phyloP scores from a whole-genome alignment of 331 rosid species.

The Phaseolus coccineus region DNA sequence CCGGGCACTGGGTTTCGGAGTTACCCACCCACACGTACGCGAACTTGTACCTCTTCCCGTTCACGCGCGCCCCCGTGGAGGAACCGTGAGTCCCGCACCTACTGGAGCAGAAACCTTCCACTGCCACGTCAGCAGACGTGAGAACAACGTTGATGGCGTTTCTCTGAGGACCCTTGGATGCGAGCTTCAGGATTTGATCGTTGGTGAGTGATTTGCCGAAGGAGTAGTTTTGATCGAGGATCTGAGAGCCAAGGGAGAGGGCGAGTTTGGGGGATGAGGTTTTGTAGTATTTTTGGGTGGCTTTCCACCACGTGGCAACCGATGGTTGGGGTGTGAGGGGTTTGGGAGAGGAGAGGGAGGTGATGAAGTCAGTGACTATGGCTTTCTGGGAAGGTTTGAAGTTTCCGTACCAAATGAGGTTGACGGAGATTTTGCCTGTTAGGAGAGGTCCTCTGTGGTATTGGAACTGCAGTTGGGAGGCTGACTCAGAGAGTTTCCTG shows the following conservation, averaged over 20 bases:
- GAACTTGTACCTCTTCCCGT: constrained; percentile 54
- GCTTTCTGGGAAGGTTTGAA: constrained; percentile 72
- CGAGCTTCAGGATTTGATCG: constrained; percentile 52
- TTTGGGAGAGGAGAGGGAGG: constrained; percentile 59
- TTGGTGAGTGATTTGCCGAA: constrained; percentile 64
- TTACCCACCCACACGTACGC: constrained; percentile 74
- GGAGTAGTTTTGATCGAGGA: constrained; percentile 57
- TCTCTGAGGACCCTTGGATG: constrained; percentile 56
- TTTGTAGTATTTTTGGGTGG: constrained; percentile 61
- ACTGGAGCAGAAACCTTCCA: constrained; percentile 71
- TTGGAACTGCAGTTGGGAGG: constrained; percentile 3
- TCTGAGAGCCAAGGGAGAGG: constrained; percentile 51
- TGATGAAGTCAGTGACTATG: constrained; percentile 62
- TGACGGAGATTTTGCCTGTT: constrained; percentile 56
- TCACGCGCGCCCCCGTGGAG: constrained; percentile 28
- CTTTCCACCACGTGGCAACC: constrained; percentile 73
- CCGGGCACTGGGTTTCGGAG: constrained; percentile 63
- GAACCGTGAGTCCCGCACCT: constrained; percentile 67
- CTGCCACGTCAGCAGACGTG: constrained; percentile 62
- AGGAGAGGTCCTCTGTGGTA: constrained; percentile 69
- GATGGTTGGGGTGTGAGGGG: constrained; percentile 52
- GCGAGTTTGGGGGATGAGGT: constrained; percentile 38
- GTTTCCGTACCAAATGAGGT: constrained; percentile 77
- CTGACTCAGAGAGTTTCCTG: constrained; percentile 5
- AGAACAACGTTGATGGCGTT: constrained; percentile 69